These are phyloP conservation scores for Ogataea parapolymorpha DNA, from an alignment of 805 yeast species.

Conservation along the genomic window DNA sequence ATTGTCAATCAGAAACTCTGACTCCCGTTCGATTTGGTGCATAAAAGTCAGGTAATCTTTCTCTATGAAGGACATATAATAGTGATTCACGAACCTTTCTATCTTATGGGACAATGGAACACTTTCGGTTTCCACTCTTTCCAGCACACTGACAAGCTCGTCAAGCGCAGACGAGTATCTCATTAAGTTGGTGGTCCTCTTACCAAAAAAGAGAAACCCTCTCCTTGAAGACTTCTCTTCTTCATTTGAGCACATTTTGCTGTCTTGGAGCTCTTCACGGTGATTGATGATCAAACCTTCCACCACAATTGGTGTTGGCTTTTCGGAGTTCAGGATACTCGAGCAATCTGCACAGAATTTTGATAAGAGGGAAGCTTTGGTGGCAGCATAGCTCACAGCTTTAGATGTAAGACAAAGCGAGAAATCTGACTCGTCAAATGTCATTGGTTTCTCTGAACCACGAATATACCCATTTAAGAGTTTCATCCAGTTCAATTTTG, in stretches of 20 bases:
- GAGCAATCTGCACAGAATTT: slow-evolving; percentile 1
- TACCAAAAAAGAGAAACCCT: not conserved
- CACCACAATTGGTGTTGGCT: not conserved
- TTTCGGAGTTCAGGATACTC: not conserved
- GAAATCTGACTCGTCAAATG: slow-evolving; percentile 5
- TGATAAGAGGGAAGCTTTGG: slow-evolving; percentile 1
- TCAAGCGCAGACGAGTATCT: not conserved
- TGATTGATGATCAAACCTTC: not conserved
- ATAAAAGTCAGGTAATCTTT: slow-evolving; percentile 12
- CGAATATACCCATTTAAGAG: not conserved
- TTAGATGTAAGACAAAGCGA: not conserved
- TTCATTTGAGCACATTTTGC: not conserved
- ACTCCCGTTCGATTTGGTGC: slow-evolving; percentile 1
- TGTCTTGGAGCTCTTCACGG: not conserved
- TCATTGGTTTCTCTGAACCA: not conserved
- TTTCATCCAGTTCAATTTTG: slow-evolving; percentile 7
- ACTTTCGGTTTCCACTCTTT: not conserved
- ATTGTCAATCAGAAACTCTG: slow-evolving; percentile 13
- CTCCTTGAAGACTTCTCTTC: not conserved
- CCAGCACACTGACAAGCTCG: not conserved
- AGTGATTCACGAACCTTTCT: slow-evolving; percentile 3
- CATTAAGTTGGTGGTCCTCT: not conserved
- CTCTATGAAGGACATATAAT: slow-evolving; percentile 11
- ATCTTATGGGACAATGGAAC: not conserved
- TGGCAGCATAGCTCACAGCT: not conserved